Evolutionary conservation across 495 filamentous ascomycete genomes (phyloP), one percentile per base, ranked within the genome.

Genomic region (Podospora australis): DNA sequence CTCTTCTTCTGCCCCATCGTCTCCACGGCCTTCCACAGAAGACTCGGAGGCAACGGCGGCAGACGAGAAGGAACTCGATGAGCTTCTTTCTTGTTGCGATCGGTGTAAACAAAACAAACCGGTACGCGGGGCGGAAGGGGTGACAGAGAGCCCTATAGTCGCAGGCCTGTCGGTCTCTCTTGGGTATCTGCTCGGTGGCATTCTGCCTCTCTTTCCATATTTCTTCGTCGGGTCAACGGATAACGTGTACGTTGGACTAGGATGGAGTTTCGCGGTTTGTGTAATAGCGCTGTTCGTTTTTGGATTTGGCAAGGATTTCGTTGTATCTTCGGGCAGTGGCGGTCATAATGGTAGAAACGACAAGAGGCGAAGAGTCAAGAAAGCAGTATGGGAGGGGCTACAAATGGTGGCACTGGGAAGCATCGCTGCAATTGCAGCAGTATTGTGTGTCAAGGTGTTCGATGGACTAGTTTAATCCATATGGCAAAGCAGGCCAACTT

Each of bases 191-290:
- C 62, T 89, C 42, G 86, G 85, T 21, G 87, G 87, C 2, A 74
- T 86, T 20, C 65, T 89, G 0, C 85, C 85, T 9, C 63, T 90
- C 6, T 57, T 87, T n/a, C 86, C 86, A 3, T 90, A 90, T 60
- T 83, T 90, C 56, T 85, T 84, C 50, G 80, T 88, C 3, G n/a
- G n/a, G 0, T 10, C 6, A 6, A 26, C 13, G 20, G 40, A 43
- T 26, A 25, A 65, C 2, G 80, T 86, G 2, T 70, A 73, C 42
- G 39, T 72, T 13, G 87, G 82, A 17, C 63, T 91, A 56, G 69
- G 68, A 17, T 83, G 81, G 75, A 87, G 82, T 32, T 84, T 89
- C 39, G 72, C 66, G 0, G 76, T 84, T 2, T 89, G 87, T 77
- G 73, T 76, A 6, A 47, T 86, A 17, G 81, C 84, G 0, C 60